Percentiles rank a stretch among this genome's conserved stretches.
Conservation (phyloP, 1,139 yeast genomes). For the Kodamaea fungicola region DNA sequence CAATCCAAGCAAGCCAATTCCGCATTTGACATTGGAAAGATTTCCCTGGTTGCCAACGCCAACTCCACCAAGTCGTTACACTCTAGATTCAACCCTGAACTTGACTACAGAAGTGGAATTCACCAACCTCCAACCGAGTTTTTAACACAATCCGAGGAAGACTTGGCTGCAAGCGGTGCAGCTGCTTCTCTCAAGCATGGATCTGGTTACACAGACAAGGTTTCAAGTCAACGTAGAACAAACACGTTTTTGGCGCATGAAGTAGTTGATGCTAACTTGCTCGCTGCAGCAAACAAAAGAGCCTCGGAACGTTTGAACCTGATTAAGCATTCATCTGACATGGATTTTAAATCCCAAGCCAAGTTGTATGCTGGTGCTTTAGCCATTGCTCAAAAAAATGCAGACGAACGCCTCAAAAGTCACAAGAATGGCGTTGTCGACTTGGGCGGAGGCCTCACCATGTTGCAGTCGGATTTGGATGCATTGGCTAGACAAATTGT, state of each 20-base stretch:
- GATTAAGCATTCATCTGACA: conserved; percentile 30
- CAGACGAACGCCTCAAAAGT: conserved; percentile 50
- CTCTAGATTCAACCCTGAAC: conserved; percentile 43
- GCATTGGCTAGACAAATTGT: conserved; percentile 80
- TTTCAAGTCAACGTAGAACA: conserved; percentile 26
- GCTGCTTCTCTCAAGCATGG: conserved; percentile 37
- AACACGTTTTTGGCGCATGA: conserved; percentile 38
- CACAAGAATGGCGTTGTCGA: conserved; percentile 57
- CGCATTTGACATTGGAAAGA: conserved; percentile 36
- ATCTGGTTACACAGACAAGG: conserved; percentile 22
- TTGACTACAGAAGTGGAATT: conserved; percentile 43
- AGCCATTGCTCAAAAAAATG: conserved; percentile 67
- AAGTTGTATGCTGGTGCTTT: conserved; percentile 44
- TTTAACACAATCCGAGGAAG: conserved; percentile 28
- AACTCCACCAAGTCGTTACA: conserved; percentile 41
- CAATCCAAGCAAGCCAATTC: conserved; percentile 28
- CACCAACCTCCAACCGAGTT: conserved; percentile 22
- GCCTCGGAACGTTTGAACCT: conserved; percentile 51
- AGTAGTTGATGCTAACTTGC: conserved; percentile 53
- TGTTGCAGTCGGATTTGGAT: conserved; percentile 74
- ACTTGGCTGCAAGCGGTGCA: conserved; percentile 38
- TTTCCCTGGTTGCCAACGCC: conserved; percentile 41
- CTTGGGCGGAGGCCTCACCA: conserved; percentile 85
- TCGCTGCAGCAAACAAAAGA: conserved; percentile 58
- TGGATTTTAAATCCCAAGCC: conserved; percentile 41